Percentiles rank a stretch among this genome's conserved stretches.
These are phyloP conservation scores for Erythrobasidium hasegawianum DNA, from an alignment of 1,284 basidiomycete species.

Conservation along the genomic window DNA sequence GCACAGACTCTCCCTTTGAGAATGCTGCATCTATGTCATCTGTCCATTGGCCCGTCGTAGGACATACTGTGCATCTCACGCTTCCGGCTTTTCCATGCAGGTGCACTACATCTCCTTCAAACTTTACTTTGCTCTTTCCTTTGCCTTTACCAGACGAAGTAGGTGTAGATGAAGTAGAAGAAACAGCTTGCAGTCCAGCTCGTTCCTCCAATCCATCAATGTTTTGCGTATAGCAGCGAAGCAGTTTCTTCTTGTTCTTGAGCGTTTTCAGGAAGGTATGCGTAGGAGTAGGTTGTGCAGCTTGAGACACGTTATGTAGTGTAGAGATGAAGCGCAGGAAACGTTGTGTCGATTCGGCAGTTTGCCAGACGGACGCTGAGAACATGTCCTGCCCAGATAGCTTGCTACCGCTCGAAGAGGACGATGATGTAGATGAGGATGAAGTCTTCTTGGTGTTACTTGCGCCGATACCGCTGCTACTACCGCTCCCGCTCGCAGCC, in stretches of 20 bases:
- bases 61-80: conserved; percentile 75
- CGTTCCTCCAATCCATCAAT: conserved; percentile 86
- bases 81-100: conserved; percentile 87
- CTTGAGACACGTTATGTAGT: conserved; percentile 69
- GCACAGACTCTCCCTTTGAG: conserved; percentile 12
- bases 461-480: background rate
- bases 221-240: conserved; percentile 91
- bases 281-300: conserved; percentile 66
- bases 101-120: conserved; percentile 59
- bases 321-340: conserved; percentile 95
- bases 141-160: conserved; percentile 58
- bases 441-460: background rate
- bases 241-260: conserved; percentile 74
- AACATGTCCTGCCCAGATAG: conserved; percentile 73
- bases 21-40: conserved; percentile 21
- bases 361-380: conserved; percentile 78
- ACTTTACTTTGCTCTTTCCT: conserved; percentile 54
- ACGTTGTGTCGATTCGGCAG: conserved; percentile 75
- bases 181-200: conserved; percentile 64
- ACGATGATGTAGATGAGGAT: conserved; percentile 18
- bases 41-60: conserved; percentile 15
- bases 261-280: conserved; percentile 83
- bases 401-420: conserved; percentile 15
- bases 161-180: conserved; percentile 44
- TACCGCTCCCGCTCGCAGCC: conserved; percentile 57